Evolutionary conservation across 2,329 filamentous ascomycete species (phyloP), one percentile per base, ranked within the genome.

Genomic region (Aplosporella prunicola): DNA sequence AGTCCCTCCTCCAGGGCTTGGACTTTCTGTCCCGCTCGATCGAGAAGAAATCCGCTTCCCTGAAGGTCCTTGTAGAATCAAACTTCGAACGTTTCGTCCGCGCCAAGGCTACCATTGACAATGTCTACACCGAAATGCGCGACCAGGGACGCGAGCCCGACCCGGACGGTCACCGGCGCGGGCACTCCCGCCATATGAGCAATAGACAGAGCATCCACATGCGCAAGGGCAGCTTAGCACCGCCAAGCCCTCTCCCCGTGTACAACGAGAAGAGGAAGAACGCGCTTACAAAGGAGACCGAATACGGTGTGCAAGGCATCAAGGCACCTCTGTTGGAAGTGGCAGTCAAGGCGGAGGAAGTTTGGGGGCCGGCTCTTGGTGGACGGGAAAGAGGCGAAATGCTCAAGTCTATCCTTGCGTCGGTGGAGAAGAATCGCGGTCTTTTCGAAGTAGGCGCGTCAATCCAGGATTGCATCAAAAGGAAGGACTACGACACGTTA

Each of bases 1-100:
- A 86, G 48, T 76, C 79, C 30, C 69, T 98, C 1, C 69, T 94
- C 9, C 70, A 76, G 32, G 93, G 91, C 3, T 74, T 98, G 14
- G 82, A 94, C 48, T 79, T 82, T 42, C 74, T 98, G 14, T 91
- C 87, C 13, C 76, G 76, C 44, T 95, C 89, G 1, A 98, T 98
- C 52, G 91, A 96, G 52, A 85, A 96, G 62, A 98, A 98, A 61
- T 95, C 89, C 0, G 91, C 89, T 0, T 95, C 88, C 4, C 73
- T 98, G 43, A 98, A 98, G 57, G 83, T 93, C 9, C 72, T 98
- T 13, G 91, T 98, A 16, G 91, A 98, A 60, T 89, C 85, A 46
- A 98, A 98, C 58, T 98, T 98, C 56, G 93, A 98, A 62, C 82
- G 89, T 47, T 98, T 98, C 65, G 91, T 98, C 39, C 82, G 86